Conservation (phyloP, 2,329 filamentous ascomycete species). For the Penicillium fuscoglaucum region DNA sequence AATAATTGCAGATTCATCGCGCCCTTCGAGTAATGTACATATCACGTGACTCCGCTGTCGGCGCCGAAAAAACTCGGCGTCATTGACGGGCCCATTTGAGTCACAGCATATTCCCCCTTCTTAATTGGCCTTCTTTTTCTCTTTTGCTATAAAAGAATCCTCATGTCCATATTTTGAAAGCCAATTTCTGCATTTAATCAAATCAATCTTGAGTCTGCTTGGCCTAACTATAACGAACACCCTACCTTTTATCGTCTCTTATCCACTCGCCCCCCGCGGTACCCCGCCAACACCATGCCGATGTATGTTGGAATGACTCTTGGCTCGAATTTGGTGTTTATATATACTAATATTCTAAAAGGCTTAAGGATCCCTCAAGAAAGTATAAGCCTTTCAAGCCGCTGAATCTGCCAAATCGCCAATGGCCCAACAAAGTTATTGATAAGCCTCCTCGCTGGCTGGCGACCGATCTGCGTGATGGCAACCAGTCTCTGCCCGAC, state of each 20-base stretch:
- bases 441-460: constrained; percentile 89
- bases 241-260: constrained; percentile 13
- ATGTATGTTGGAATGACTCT: constrained; percentile 33
- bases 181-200: constrained; percentile 1
- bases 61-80: constrained; percentile 29
- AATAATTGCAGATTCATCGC: not conserved
- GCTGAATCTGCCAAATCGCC: constrained; percentile 51
- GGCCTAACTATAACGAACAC: not conserved
- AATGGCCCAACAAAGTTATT: constrained; percentile 81
- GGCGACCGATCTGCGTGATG: constrained; percentile 83
- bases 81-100: constrained; percentile 24
- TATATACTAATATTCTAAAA: constrained; percentile 22
- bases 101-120: constrained; percentile 23
- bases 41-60: constrained; percentile 31
- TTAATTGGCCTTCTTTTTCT: constrained; percentile 21
- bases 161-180: constrained; percentile 2
- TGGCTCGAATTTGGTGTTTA: not conserved
- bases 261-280: constrained; percentile 24
- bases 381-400: constrained; percentile 52
- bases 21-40: not conserved
- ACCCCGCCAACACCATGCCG: constrained; percentile 37
- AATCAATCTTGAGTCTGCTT: constrained; percentile 4
- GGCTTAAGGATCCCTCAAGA: constrained; percentile 52
- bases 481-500: constrained; percentile 89
- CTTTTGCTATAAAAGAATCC: constrained; percentile 3